Base-by-base conservation (phyloP, 805 yeast species). In the Candida silvicultrix region DNA sequence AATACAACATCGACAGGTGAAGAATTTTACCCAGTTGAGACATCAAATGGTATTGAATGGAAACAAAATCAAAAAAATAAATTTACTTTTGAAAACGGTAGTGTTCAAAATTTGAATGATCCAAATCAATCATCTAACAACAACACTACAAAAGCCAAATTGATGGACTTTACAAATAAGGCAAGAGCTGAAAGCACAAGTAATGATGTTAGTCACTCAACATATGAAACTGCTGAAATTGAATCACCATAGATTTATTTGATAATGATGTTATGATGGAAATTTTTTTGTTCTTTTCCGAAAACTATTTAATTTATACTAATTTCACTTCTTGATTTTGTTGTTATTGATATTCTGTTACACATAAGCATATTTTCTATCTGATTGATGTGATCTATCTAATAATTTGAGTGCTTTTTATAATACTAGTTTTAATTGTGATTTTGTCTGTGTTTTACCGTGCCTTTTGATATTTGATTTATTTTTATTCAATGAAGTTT, bases 121-220 rank as follows among this genome's bases (percentile, higher is more conserved):
- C 55, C 58, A n/a, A 63, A 64, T 37, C 53, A 39, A 21, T 42
- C 48, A 2, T 21, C 42, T 8, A 48, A 44, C 37, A 19, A 39
- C 2, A 15, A 2, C 14, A 16, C 8, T 19, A 45, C 58, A 2
- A 59, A 63, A 34, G 74, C 73, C 20, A 63, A 67, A 46, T 49
- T 71, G 42, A 69, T 64, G 12, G 63, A 62, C 31, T 59, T 70
- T 40, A 59, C 60, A 18, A 58, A 67, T 46, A 61, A 56, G 35
- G 63, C 67, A 36, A 61, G 60, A 25, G 58, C 65, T 23, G 63
- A 66, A 22, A 58, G 62, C 43, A 58, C 65, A 19, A 67, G 61
- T 8, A 61, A 57, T 25, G 66, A 63, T 22, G 47, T 59, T 11
- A 62, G 51, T 6, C 47, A 50, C 14, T 49, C 59, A 4, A 49